Percentiles rank a stretch among this genome's conserved stretches.
phyloP scores from a whole-genome alignment of 164 flowering plant species.

The Macadamia integrifolia region DNA sequence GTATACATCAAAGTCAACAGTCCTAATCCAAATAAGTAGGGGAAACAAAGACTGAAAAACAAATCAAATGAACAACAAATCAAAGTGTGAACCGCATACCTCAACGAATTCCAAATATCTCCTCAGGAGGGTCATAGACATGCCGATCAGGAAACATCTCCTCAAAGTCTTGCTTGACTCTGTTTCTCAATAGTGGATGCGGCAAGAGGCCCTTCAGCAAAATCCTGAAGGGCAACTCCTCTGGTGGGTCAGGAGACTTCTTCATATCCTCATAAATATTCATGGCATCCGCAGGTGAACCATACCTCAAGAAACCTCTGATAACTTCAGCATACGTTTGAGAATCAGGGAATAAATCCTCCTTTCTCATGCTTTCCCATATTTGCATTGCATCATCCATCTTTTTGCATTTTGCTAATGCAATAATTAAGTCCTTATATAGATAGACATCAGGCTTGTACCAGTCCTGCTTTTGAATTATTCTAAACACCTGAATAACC shows the following conservation, averaged over 20 bases:
- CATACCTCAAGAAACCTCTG: constrained; percentile 71
- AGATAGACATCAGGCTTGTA: constrained; percentile 73
- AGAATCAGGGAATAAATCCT: constrained; percentile 69
- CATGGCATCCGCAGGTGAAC: constrained; percentile 96
- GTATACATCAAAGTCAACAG: too few relatives aligned
- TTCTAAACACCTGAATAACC: constrained; percentile 53
- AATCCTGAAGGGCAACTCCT: constrained; percentile 81
- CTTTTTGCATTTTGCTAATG: constrained; percentile 53
- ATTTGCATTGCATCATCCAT: constrained; percentile 85
- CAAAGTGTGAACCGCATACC: constrained; percentile 20
- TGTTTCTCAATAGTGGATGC: constrained; percentile 77
- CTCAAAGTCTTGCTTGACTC: constrained; percentile 88
- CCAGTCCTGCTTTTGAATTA: constrained; percentile 80
- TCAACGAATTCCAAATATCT: constrained; percentile 73
- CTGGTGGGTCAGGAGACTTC: constrained; percentile 88
- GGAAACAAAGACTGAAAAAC: neutral
- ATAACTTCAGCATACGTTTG: constrained; percentile 86
- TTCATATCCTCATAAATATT: constrained; percentile 91
- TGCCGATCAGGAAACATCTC: constrained; percentile 81
- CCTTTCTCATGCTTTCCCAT: constrained; percentile 82
- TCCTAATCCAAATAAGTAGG: neutral
- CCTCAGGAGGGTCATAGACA: constrained; percentile 92
- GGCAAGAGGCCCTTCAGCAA: constrained; percentile 88
- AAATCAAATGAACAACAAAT: neutral
- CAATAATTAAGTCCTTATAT: constrained; percentile 76